Percentiles rank a stretch among this genome's conserved stretches.
phyloP scores from a whole-genome alignment of 495 filamentous ascomycete genomes.

The Aspergillus carlsbadensis region DNA sequence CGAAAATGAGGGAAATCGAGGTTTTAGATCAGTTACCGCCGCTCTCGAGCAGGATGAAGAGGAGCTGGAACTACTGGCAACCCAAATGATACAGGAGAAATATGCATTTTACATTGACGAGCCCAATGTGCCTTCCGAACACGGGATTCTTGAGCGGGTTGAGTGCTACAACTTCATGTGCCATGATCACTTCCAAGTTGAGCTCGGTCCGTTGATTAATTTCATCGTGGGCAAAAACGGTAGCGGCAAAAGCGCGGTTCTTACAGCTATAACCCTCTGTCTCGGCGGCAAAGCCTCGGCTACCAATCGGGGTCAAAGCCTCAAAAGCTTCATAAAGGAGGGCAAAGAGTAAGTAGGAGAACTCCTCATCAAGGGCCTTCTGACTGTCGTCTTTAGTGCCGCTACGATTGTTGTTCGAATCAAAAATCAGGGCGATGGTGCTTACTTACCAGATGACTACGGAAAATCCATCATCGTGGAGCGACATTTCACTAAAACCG shows the following conservation, averaged over 20 bases:
- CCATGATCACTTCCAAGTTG: slow-evolving; percentile 74
- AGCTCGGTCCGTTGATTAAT: slow-evolving; percentile 89
- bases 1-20: slow-evolving; percentile 21
- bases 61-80: slow-evolving; percentile 62
- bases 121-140: slow-evolving; percentile 74
- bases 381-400: slow-evolving; percentile 19
- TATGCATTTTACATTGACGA: slow-evolving; percentile 51
- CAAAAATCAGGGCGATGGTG: slow-evolving; percentile 83
- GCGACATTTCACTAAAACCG: slow-evolving; percentile 77
- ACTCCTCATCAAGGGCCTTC: slow-evolving; percentile 23
- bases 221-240: slow-evolving; percentile 98
- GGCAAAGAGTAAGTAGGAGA: slow-evolving; percentile 62
- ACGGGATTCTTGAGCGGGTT: slow-evolving; percentile 79
- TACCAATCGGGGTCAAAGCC: slow-evolving; percentile 89
- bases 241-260: slow-evolving; percentile 95
- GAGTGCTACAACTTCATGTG: slow-evolving; percentile 95
- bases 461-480: slow-evolving; percentile 88
- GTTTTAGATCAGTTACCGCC: slow-evolving; percentile 33
- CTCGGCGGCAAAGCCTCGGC: slow-evolving; percentile 91
- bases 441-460: slow-evolving; percentile 79
- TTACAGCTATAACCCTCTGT: slow-evolving; percentile 94
- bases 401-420: slow-evolving; percentile 72
- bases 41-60: slow-evolving; percentile 42
- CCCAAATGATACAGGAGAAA: slow-evolving; percentile 66
- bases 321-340: slow-evolving; percentile 92